Conservation (phyloP, 2,329 filamentous ascomycete genomes). For the Bipolaris oryzae region DNA sequence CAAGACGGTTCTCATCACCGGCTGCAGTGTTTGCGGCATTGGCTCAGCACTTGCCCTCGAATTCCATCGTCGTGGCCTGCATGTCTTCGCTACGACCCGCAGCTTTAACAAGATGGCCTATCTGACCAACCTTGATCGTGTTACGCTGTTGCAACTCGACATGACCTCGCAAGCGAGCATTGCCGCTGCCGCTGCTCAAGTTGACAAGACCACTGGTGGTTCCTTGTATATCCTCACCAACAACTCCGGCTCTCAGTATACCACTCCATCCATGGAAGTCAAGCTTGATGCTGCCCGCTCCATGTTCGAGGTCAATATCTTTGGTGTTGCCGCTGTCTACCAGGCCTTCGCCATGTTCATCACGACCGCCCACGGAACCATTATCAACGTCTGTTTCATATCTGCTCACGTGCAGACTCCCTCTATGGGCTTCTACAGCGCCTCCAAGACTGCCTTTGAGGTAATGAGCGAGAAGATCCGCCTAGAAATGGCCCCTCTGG, state of each 20-base stretch:
- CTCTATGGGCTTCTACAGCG: background rate
- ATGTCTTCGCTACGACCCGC: background rate
- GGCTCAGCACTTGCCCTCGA: background rate
- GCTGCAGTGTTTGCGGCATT: background rate
- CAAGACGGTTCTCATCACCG: background rate
- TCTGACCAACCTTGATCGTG: background rate
- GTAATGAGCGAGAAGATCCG: background rate
- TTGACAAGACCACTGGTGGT: background rate
- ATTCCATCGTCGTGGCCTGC: background rate
- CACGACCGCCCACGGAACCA: background rate
- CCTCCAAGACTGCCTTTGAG: background rate
- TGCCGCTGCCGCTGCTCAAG: background rate
- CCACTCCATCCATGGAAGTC: background rate
- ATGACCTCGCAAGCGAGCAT: background rate
- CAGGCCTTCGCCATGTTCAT: background rate
- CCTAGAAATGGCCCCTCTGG: background rate
- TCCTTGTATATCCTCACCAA: background rate
- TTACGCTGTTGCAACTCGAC: background rate
- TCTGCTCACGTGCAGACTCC: background rate
- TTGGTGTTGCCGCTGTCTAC: background rate
- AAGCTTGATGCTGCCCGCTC: background rate
- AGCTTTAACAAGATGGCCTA: background rate
- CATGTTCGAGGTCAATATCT: background rate
- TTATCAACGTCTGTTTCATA: background rate
- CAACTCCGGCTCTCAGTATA: background rate